These are phyloP conservation scores for Scheffersomyces stambukii DNA, from an alignment of 1,139 yeast species.

Conservation along the genomic window DNA sequence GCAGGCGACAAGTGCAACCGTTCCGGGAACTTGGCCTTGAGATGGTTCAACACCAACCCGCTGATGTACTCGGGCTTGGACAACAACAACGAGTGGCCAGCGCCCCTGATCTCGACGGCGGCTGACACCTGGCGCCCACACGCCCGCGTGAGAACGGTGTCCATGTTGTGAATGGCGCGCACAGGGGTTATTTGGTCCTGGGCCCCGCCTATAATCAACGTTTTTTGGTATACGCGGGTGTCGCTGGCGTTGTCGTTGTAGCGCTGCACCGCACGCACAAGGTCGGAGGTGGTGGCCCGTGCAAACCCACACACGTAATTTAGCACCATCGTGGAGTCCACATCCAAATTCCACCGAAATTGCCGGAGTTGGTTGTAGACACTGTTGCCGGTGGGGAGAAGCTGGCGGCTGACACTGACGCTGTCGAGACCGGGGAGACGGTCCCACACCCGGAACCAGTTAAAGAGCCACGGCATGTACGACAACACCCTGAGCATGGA, in stretches of 20 bases:
- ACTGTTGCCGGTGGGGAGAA: slow-evolving; percentile 27
- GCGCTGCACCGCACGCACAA: slow-evolving; percentile 34
- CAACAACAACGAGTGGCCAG: slow-evolving; percentile 65
- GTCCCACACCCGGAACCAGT: slow-evolving; percentile 55
- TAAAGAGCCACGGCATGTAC: slow-evolving; percentile 50
- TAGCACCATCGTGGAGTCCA: slow-evolving; percentile 51
- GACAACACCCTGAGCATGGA: slow-evolving; percentile 21
- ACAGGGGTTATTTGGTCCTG: slow-evolving; percentile 56
- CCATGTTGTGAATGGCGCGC: slow-evolving; percentile 22
- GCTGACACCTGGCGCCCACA: slow-evolving; percentile 29
- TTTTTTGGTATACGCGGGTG: slow-evolving; percentile 32
- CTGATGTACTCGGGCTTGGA: slow-evolving; percentile 64
- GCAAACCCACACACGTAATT: slow-evolving; percentile 49
- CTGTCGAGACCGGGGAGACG: slow-evolving; percentile 61
- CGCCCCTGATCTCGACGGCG: slow-evolving; percentile 40
- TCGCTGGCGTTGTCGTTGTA: slow-evolving; percentile 32
- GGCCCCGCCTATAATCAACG: slow-evolving; percentile 55
- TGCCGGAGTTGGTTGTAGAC: slow-evolving; percentile 52
- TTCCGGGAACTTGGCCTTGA: slow-evolving; percentile 48
- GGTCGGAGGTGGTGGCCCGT: slow-evolving; percentile 40
- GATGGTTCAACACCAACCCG: slow-evolving; percentile 58
- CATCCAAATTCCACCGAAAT: slow-evolving; percentile 69
- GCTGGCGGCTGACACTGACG: slow-evolving; percentile 51
- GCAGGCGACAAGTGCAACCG: slow-evolving; percentile 51
- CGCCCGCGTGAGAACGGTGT: slow-evolving; percentile 20